Evolutionary conservation across 2,329 filamentous ascomycete species (phyloP).

Genomic region (Neopestalotiopsis sp.): DNA sequence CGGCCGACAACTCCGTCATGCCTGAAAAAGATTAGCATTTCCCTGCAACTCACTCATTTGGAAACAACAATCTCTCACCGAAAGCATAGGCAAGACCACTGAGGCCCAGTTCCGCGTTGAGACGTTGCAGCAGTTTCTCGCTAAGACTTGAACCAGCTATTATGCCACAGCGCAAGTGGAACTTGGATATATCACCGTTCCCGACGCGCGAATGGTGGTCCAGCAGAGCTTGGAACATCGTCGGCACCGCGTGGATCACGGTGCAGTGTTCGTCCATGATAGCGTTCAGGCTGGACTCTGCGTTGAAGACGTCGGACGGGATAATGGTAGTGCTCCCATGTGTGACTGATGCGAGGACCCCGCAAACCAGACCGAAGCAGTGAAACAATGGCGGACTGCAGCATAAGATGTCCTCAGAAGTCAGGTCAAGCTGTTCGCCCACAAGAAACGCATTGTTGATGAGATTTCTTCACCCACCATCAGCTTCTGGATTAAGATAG

Average conservation of each 20-base stretch:
- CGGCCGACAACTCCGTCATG: neutral
- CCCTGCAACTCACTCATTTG: no score
- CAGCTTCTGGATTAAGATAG: no score
- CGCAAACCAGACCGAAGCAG: neutral
- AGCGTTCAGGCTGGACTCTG: neutral
- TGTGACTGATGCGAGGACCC: neutral
- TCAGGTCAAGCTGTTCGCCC: neutral
- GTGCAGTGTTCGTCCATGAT: neutral
- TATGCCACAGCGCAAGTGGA: neutral
- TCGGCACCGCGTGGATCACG: neutral
- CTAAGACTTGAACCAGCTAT: neutral
- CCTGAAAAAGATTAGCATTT: no score
- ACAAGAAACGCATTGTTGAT: conserved; percentile 1
- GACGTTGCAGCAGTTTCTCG: neutral
- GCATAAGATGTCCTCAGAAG: neutral
- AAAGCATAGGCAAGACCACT: neutral
- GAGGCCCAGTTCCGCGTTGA: neutral
- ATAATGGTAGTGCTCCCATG: neutral
- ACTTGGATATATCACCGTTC: no score
- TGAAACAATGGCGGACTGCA: neutral
- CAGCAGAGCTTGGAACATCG: neutral
- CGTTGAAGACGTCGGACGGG: neutral
- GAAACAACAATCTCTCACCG: no score
- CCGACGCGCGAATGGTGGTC: no score
- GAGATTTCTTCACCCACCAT: no score